A percentile compares a stretch with the other conserved stretches of the same genome.
Evolutionary conservation across 345 rosid genomes (phyloP).

Genomic region (Acer saccharum): DNA sequence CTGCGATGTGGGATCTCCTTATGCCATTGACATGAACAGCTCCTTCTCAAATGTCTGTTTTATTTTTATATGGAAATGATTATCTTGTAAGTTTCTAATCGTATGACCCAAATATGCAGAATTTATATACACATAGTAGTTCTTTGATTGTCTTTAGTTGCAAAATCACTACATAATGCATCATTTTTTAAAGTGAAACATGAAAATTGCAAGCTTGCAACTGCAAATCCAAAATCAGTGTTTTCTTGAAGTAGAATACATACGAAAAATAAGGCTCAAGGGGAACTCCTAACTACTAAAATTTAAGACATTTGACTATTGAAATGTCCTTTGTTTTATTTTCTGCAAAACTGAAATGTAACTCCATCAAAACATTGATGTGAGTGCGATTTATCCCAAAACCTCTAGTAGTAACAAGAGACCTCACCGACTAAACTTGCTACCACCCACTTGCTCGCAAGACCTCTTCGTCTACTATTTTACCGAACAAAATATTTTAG

Average conservation of each 20-base stretch:
- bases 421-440: background rate
- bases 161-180: background rate
- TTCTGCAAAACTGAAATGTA: background rate
- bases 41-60: background rate
- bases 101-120: background rate
- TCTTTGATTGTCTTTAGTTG: background rate
- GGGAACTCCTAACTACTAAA: background rate
- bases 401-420: background rate
- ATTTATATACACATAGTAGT: too few relatives aligned
- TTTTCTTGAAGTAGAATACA: background rate
- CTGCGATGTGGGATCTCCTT: conserved; percentile 20
- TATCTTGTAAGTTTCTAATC: background rate
- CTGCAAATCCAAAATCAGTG: background rate
- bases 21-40: background rate
- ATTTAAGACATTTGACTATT: background rate
- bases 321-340: background rate
- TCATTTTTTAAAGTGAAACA: background rate
- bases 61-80: too few relatives aligned
- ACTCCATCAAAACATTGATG: background rate
- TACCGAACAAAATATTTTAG: background rate
- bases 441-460: background rate
- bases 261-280: background rate
- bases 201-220: background rate
- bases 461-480: background rate
- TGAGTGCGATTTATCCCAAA: background rate